Conservation (phyloP, 176 grass and related monocot genomes). For the Lolium perenne region DNA sequence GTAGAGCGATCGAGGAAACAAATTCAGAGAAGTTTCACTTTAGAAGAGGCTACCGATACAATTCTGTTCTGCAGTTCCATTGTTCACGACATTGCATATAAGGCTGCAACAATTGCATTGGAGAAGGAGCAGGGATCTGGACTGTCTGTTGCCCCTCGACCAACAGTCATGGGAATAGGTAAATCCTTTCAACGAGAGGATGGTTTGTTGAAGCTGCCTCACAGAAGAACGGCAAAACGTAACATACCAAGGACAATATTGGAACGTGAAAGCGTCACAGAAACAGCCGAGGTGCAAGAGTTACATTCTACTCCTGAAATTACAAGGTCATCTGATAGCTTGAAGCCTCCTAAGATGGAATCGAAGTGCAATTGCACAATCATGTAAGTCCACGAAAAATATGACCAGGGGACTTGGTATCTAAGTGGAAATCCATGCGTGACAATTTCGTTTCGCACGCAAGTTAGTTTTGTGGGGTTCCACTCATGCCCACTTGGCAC, state of each 20-base stretch:
- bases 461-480: background rate
- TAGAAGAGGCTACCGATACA: constrained; percentile 86
- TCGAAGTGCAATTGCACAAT: constrained; percentile 95
- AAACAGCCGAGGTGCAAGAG: constrained; percentile 29
- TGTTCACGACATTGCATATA: constrained; percentile 76
- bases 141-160: constrained; percentile 15
- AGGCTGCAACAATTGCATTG: constrained; percentile 67
- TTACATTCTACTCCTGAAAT: constrained; percentile 47
- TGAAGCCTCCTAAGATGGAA: constrained; percentile 88
- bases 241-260: constrained; percentile 81
- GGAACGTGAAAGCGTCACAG: constrained; percentile 56
- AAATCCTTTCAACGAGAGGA: constrained; percentile 49
- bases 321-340: constrained; percentile 56
- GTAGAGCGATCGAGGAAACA: constrained; percentile 56
- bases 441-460: background rate
- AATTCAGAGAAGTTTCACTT: constrained; percentile 73
- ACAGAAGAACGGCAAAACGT: constrained; percentile 51
- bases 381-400: constrained; percentile 59
- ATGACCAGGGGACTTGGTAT: background rate
- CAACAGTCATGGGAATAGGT: constrained; percentile 46
- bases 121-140: constrained; percentile 57
- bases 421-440: background rate
- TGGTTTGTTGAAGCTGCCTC: constrained; percentile 39
- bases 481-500: background rate
- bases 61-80: constrained; percentile 92